Conservation (phyloP, 83 land plant genomes). For the Picea abies region DNA sequence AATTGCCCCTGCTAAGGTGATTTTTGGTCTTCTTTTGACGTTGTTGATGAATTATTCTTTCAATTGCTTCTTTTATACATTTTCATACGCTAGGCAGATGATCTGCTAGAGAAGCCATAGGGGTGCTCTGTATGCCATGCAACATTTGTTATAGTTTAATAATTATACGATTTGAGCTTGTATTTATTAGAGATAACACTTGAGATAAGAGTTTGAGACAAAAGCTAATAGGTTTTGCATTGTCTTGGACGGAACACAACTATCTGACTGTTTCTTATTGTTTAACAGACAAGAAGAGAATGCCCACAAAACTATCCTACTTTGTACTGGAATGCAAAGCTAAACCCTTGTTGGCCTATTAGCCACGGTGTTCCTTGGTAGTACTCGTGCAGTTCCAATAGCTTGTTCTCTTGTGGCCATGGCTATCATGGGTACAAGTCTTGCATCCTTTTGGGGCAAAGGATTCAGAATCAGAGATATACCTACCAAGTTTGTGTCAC, state of each 20-base stretch:
- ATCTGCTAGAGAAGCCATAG: background rate
- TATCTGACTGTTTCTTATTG: constrained; percentile 7
- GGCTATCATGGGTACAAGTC: constrained; percentile 91
- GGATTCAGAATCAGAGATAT: constrained; percentile 64
- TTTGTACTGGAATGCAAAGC: constrained; percentile 98
- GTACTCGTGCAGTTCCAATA: constrained; percentile 91
- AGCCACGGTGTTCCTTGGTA: constrained; percentile 93
- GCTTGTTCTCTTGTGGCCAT: constrained; percentile 96
- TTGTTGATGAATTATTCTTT: background rate
- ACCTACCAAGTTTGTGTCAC: constrained; percentile 16
- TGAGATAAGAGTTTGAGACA: background rate
- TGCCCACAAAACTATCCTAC: constrained; percentile 70
- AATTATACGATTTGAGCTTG: background rate
- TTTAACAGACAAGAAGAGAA: constrained; percentile 71
- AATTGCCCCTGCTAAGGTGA: constrained; percentile 56
- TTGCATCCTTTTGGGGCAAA: constrained; percentile 96
- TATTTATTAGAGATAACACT: background rate
- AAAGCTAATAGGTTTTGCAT: background rate
- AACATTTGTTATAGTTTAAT: background rate
- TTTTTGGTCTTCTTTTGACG: background rate
- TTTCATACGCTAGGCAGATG: background rate
- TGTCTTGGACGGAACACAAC: background rate
- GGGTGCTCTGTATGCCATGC: constrained; percentile 2
- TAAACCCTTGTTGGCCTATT: constrained; percentile 95
- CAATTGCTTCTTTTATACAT: background rate